Conservation (phyloP, 176 grass and related monocot species). For the Cenchrus purpureus region DNA sequence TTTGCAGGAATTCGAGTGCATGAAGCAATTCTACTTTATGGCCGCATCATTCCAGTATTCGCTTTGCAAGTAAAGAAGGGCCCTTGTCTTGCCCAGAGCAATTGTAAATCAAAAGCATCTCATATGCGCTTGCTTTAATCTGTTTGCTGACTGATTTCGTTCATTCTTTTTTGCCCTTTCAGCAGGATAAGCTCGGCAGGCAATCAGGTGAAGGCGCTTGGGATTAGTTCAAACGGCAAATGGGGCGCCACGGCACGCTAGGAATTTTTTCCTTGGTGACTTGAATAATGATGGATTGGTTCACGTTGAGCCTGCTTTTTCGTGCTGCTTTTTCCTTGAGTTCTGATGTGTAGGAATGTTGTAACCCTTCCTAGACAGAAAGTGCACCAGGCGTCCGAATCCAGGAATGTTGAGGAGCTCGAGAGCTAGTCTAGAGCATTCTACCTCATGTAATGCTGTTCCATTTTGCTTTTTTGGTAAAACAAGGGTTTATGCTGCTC, state of each 20-base stretch:
- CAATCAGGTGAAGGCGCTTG: slow-evolving; percentile 10
- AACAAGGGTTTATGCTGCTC: background rate
- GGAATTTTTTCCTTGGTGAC: background rate
- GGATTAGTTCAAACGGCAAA: slow-evolving; percentile 31
- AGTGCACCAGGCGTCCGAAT: slow-evolving; percentile 16
- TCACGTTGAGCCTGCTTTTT: slow-evolving; percentile 11
- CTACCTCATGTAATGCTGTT: background rate
- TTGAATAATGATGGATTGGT: slow-evolving; percentile 20
- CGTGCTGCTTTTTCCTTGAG: background rate
- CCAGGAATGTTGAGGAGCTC: slow-evolving; percentile 1
- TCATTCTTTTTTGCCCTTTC: slow-evolving; percentile 19
- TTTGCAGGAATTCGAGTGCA: slow-evolving; percentile 24
- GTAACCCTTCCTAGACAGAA: slow-evolving; percentile 26
- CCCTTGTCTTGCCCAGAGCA: slow-evolving; percentile 39
- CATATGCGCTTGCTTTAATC: slow-evolving; percentile 43
- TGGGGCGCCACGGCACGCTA: slow-evolving; percentile 13
- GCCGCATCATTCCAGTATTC: slow-evolving; percentile 27
- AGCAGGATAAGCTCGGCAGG: slow-evolving; percentile 47
- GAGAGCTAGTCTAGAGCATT: background rate
- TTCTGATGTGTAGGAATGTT: slow-evolving; percentile 26
- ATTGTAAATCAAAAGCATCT: slow-evolving; percentile 26
- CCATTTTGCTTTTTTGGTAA: background rate
- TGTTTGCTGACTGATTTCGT: background rate
- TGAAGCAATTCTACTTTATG: slow-evolving; percentile 40
- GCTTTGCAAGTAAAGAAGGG: slow-evolving; percentile 59